Percentiles rank a stretch among this genome's conserved stretches.
Conservation (phyloP, 1,284 basidiomycete species). For the Sporisorium graminicola region DNA sequence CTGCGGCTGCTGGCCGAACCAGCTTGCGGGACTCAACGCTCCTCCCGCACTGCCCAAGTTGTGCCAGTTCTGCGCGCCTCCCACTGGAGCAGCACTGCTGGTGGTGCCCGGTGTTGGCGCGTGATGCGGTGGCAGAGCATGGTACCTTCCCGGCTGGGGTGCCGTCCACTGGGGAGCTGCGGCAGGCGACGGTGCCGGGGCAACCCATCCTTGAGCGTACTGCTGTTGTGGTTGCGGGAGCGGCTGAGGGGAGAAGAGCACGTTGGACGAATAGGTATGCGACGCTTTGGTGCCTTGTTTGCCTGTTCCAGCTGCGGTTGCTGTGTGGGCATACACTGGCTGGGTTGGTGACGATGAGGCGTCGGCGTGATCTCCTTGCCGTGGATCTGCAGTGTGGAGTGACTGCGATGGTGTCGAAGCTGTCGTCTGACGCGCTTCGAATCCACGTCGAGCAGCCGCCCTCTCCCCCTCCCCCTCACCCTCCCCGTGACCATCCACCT, state of each 20-base stretch:
- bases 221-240: neutral
- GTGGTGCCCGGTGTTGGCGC: neutral
- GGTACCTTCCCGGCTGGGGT: neutral
- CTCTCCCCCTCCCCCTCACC: slow-evolving; percentile 1
- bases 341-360: neutral
- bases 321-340: neutral
- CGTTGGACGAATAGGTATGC: slow-evolving; percentile 22
- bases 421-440: neutral
- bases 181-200: neutral
- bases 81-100: neutral
- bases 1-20: slow-evolving; percentile 9
- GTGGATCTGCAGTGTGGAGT: neutral
- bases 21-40: slow-evolving; percentile 15
- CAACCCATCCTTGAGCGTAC: neutral
- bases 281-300: slow-evolving; percentile 28
- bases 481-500: neutral
- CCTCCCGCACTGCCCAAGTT: neutral
- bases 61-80: neutral
- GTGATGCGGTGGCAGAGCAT: slow-evolving; percentile 9
- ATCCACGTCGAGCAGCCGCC: slow-evolving; percentile 12
- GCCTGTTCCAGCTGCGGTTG: neutral
- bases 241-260: slow-evolving; percentile 17
- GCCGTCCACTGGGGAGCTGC: neutral
- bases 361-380: slow-evolving; percentile 15
- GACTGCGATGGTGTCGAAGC: neutral